Base-by-base conservation (phyloP, 2,329 filamentous ascomycete species). In the Penicillium sp. region DNA sequence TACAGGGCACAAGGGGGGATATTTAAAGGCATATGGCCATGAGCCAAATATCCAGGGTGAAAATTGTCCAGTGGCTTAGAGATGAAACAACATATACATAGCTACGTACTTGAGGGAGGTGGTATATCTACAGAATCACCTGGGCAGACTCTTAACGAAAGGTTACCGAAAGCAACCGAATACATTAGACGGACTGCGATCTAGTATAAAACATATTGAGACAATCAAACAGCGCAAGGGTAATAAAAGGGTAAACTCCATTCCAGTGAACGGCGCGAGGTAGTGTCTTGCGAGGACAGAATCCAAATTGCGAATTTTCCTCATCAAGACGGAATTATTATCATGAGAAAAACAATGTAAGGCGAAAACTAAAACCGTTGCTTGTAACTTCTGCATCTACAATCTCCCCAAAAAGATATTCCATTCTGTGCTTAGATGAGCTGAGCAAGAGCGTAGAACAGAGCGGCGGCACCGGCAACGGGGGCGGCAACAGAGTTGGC, bases 401-500 rank as follows among this genome's bases (percentile, higher is more conserved):
- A 71, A 64, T 61, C 55, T 67, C 59, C 68, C 64, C 62, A 62
- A 65, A 65, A 61, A 62, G 67, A 67, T 64, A 67, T 58, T 59
- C 60, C 53, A 37, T 29, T 55, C 67, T 58, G 66, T 65, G 62
- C 69, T 76, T 79, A 81, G 72, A 81, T 69, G 57, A 79, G 71
- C 64, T 76, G 73, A 61, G 79, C 63, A 42, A 81, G 62, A 64
- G 73, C 73, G 65, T 76, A 77, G 61, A 81, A 67, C 52, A 76
- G 9, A 49, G 78, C 75, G 33, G 77, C 75, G 49, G 76, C 49
- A 62, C 77, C 78, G 50, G 77, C 67, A 9, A 69, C 68, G 53
- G 75, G 68, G 25, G 71, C 62, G 63, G 69, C 73, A 58, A 63
- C 75, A 45, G 64, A 59, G 62, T 63, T 70, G 56, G 64, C 68